A percentile compares a stretch with the other conserved stretches of the same genome.
Evolutionary conservation across 2,329 filamentous ascomycete species (phyloP).

Genomic region (Cordyceps fumosorosea): DNA sequence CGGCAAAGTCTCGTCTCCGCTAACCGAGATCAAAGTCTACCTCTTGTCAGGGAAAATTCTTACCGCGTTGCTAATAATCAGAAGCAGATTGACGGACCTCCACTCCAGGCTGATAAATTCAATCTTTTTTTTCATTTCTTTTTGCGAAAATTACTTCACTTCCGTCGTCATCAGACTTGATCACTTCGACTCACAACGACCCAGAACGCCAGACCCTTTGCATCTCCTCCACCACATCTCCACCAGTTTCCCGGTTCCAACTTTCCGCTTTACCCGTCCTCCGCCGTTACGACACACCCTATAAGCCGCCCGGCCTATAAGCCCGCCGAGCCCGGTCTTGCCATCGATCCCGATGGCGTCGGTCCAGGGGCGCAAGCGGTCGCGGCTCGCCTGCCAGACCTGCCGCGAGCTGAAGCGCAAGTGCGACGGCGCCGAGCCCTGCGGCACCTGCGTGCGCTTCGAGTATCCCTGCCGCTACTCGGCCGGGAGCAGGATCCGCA

Average conservation of each 20-base stretch:
- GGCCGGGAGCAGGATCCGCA: slow-evolving; percentile 16
- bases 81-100: neutral
- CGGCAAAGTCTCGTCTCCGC: no score
- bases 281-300: neutral
- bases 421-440: slow-evolving; percentile 47
- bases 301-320: neutral
- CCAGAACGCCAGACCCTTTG: neutral
- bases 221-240: neutral
- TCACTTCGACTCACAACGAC: neutral
- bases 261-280: slow-evolving; percentile 9
- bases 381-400: slow-evolving; percentile 40
- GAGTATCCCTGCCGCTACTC: slow-evolving; percentile 47
- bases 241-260: neutral
- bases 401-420: slow-evolving; percentile 51
- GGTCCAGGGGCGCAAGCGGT: slow-evolving; percentile 27
- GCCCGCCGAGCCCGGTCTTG: neutral
- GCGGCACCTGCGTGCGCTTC: slow-evolving; percentile 45
- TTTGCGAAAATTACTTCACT: neutral
- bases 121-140: neutral
- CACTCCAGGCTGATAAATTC: neutral
- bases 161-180: neutral
- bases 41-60: neutral
- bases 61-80: neutral
- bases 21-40: neutral
- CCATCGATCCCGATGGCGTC: neutral